phyloP scores from a whole-genome alignment of 129 eudicot species.

The Flaveria trinervia region DNA sequence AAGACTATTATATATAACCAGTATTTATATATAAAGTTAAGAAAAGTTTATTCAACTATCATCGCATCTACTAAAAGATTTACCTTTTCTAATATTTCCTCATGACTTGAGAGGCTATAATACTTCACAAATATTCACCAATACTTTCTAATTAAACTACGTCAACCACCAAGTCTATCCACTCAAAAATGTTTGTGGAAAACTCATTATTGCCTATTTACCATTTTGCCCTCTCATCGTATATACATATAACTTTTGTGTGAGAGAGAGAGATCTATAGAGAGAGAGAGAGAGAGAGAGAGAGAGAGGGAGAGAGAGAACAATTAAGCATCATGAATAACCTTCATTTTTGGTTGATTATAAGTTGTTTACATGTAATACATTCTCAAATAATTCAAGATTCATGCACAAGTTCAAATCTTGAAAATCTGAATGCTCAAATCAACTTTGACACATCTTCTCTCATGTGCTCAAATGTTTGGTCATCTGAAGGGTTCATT shows the following conservation, averaged over 20 bases:
- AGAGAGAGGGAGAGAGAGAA: constrained; percentile 27
- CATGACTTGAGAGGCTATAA: not conserved
- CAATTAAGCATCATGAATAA: constrained; percentile 28
- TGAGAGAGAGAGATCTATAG: not conserved
- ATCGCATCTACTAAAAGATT: not conserved
- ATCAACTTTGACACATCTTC: constrained; percentile 59
- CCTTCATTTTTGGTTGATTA: constrained; percentile 28
- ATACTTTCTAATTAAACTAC: constrained; percentile 5
- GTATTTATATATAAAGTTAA: too few species aligned
- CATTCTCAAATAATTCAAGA: constrained; percentile 58
- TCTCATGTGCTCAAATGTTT: constrained; percentile 59
- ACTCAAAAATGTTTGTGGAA: constrained; percentile 28
- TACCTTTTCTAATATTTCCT: not conserved
- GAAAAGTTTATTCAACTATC: too few species aligned
- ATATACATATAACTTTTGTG: constrained; percentile 2
- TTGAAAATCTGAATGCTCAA: constrained; percentile 33
- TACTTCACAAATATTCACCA: not conserved
- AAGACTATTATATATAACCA: too few species aligned
- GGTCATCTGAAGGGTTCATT: constrained; percentile 61
- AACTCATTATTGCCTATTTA: constrained; percentile 26
- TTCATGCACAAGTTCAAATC: constrained; percentile 51
- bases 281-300: constrained; percentile 26
- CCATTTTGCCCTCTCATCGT: constrained; percentile 31
- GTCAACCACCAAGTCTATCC: constrained; percentile 29
- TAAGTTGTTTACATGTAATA: constrained; percentile 31